Conservation (phyloP, 31 red algal genomes). For the Porphyra umbilicalis region DNA sequence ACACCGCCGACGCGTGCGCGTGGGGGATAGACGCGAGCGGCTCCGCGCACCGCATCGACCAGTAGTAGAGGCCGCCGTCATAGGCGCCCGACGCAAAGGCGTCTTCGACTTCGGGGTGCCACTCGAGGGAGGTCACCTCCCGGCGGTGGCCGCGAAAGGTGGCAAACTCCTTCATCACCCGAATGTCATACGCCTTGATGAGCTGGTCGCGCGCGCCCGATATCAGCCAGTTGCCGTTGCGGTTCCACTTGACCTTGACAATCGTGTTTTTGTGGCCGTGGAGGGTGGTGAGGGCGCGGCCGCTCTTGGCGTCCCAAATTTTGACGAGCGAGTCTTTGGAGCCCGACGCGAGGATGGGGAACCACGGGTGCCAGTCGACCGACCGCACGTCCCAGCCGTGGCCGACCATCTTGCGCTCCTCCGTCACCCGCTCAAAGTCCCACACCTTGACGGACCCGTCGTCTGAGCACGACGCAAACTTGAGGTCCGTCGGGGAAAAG, state of each 20-base stretch:
- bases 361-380: conserved; percentile 93
- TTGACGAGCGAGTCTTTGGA: conserved; percentile 91
- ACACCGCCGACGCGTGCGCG: conserved; percentile 89
- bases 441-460: conserved; percentile 91
- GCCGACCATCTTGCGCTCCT: conserved; percentile 80
- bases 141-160: conserved; percentile 83
- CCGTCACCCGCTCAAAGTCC: conserved; percentile 70
- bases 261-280: conserved; percentile 96
- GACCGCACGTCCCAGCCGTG: conserved; percentile 98
- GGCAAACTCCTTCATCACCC: conserved; percentile 94
- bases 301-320: conserved; percentile 94
- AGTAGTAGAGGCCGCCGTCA: conserved; percentile 85
- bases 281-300: conserved; percentile 86
- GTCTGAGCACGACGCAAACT: conserved; percentile 96
- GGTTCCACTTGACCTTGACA: conserved; percentile 94
- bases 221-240: conserved; percentile 92
- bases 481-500: conserved; percentile 73
- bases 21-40: conserved; percentile 75
- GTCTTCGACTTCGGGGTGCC: conserved; percentile 90
- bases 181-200: conserved; percentile 95
- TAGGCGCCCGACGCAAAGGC: conserved; percentile 92
- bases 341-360: conserved; percentile 84
- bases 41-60: conserved; percentile 72
- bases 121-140: conserved; percentile 86
- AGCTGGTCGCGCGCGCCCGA: conserved; percentile 85